Evolutionary conservation across 1,284 basidiomycete species (phyloP).

Genomic region (Naganishia sp.): DNA sequence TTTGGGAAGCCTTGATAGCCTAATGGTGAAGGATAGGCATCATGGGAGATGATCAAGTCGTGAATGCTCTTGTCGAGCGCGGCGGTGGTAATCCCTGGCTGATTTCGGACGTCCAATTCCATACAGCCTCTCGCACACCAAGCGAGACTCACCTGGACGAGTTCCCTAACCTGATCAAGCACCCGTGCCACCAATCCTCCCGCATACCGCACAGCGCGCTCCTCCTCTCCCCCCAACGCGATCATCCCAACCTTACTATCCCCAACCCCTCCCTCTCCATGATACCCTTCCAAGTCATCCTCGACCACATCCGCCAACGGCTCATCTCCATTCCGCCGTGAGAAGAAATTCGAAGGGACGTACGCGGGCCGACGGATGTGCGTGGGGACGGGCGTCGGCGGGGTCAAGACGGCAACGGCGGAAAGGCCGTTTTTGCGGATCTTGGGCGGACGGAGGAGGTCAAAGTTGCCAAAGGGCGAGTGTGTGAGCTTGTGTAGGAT

Average conservation of each 20-base stretch:
- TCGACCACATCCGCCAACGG: constrained; percentile 4
- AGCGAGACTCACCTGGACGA: constrained; percentile 60
- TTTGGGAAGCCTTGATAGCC: constrained; percentile 78
- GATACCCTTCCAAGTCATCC: constrained; percentile 34
- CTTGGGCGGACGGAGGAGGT: constrained; percentile 24
- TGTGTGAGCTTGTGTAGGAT: constrained; percentile 8
- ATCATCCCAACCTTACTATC: constrained; percentile 59
- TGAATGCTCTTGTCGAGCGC: constrained; percentile 71
- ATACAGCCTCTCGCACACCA: too few species aligned
- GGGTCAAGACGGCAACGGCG: not conserved
- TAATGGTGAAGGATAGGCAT: constrained; percentile 87
- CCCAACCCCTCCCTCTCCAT: constrained; percentile 59
- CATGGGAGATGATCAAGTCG: constrained; percentile 64
- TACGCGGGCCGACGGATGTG: constrained; percentile 66
- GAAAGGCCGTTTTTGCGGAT: not conserved
- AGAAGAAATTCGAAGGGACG: constrained; percentile 53
- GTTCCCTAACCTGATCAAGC: constrained; percentile 61
- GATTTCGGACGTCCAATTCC: not conserved
- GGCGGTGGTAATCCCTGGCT: constrained; percentile 75
- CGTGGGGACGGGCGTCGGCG: constrained; percentile 59
- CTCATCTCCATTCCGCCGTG: constrained; percentile 38
- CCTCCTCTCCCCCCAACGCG: constrained; percentile 62
- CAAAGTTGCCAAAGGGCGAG: constrained; percentile 23
- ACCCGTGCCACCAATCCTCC: constrained; percentile 65
- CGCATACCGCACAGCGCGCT: constrained; percentile 62